Evolutionary conservation across 371 early-diverging fungal genomes (phyloP), one percentile per base, ranked within the genome.

Genomic region (Rhizopus sp.): DNA sequence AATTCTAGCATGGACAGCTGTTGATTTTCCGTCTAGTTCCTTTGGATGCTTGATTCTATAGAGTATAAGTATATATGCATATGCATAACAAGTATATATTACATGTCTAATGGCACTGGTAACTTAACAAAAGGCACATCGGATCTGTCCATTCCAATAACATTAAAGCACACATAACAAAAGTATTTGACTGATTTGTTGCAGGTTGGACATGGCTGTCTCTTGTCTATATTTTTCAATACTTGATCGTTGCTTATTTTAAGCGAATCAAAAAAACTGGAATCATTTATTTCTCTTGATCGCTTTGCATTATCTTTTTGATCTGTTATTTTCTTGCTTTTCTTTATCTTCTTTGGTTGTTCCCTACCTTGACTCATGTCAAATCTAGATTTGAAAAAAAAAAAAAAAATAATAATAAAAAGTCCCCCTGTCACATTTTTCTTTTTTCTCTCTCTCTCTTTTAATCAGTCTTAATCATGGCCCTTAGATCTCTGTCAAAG

Each of bases 21-120:
- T 95, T 3, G 92, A 92, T 74, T 95, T 95, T 29, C 90, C 92
- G 44, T 90, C 85, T 4, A 77, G 56, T 66, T 95, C 97, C 44
- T 75, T 63, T 10, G 87, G 82, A 66, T 94, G 94, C 55, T 95
- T 90, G 53, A 91, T 84, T 10, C 89, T 89, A 60, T 34, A 17
- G 6, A 23, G 23, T 31, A 33, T 39, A 29, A 8, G 37, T 30
- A 44, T 13, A 50, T 54, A 44, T 32, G 45, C 33, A 33, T 5
- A 16, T 23, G 6, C 7, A 13, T 30, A 49, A 2, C 29, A 17
- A 40, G n/a, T 34, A 23, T 37, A 5, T 68, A 80, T 72, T 80
- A 88, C 82, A 94, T 79, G 68, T 90, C 86, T 49, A 95, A 69
- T 45, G 81, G 80, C 31, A 95, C 81, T 4, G 96, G 96, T 12